A percentile compares a stretch with the other conserved stretches of the same genome.
Conservation (phyloP, 768 basidiomycete species). For the Lactifluus subvellereus region DNA sequence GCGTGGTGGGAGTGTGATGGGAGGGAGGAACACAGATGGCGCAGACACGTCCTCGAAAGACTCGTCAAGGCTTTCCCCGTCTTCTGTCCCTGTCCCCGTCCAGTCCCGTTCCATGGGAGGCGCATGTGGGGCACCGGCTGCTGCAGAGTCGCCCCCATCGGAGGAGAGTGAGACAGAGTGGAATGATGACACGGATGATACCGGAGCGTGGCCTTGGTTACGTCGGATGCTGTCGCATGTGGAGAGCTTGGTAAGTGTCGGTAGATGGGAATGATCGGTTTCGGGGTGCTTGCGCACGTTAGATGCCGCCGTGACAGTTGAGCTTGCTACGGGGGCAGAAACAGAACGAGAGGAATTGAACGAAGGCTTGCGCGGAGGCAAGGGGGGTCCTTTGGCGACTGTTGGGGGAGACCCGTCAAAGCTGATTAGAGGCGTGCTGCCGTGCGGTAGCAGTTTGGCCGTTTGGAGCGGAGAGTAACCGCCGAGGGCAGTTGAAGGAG, state of each 20-base stretch:
- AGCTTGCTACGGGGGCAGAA: constrained; percentile 42
- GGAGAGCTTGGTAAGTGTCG: constrained; percentile 30
- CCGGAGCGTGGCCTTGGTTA: constrained; percentile 44
- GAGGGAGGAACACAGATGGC: constrained; percentile 37
- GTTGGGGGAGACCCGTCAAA: constrained; percentile 42
- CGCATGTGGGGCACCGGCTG: constrained; percentile 26
- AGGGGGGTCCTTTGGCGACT: constrained; percentile 40
- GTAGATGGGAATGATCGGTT: constrained; percentile 49
- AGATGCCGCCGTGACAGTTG: constrained; percentile 30
- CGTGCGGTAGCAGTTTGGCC: constrained; percentile 10
- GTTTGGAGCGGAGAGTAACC: not conserved
- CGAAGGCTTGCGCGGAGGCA: constrained; percentile 59
- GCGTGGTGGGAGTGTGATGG: constrained; percentile 28
- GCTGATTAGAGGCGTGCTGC: constrained; percentile 44
- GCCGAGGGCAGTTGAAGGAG: not conserved
- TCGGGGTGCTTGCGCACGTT: constrained; percentile 39
- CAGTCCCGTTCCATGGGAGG: constrained; percentile 40
- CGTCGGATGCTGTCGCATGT: constrained; percentile 32
- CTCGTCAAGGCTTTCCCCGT: constrained; percentile 52
- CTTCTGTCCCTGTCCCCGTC: constrained; percentile 36
- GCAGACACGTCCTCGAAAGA: constrained; percentile 64
- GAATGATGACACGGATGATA: constrained; percentile 70
- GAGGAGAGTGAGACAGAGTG: constrained; percentile 76
- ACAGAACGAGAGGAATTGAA: constrained; percentile 38
- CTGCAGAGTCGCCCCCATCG: constrained; percentile 34